Percentiles rank a stretch among this genome's conserved stretches.
Evolutionary conservation across 1,284 basidiomycete genomes (phyloP).

Genomic region (Pyrrhoderma noxium): DNA sequence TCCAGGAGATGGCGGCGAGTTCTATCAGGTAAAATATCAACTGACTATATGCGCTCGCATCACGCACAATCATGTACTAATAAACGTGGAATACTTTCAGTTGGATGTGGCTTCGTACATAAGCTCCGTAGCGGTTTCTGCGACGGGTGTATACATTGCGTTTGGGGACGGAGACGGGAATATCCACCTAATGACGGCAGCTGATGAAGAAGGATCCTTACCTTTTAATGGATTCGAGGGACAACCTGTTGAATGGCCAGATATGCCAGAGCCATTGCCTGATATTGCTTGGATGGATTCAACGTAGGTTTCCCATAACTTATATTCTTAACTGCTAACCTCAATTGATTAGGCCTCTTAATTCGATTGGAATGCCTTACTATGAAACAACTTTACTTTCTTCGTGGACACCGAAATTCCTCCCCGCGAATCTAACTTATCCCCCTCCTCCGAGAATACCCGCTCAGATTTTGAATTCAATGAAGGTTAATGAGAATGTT

Average conservation of each 20-base stretch:
- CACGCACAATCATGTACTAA: too few species aligned
- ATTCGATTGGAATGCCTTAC: conserved; percentile 84
- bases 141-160: conserved; percentile 84
- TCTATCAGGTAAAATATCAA: conserved; percentile 55
- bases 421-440: conserved; percentile 38
- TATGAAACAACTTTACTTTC: conserved; percentile 79
- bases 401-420: conserved; percentile 59
- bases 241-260: conserved; percentile 79
- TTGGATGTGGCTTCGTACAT: conserved; percentile 68
- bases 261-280: conserved; percentile 61
- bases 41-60: not conserved
- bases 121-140: conserved; percentile 77
- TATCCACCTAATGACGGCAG: conserved; percentile 80
- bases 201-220: conserved; percentile 53
- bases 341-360: conserved; percentile 65
- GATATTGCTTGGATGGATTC: conserved; percentile 75
- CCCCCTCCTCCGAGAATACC: conserved; percentile 76
- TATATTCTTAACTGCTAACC: too few species aligned
- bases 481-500: conserved; percentile 84
- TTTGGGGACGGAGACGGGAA: conserved; percentile 87
- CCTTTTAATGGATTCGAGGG: conserved; percentile 88
- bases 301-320: conserved; percentile 46
- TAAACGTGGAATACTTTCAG: too few species aligned
- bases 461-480: conserved; percentile 62
- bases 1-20: conserved; percentile 58